Evolutionary conservation across 805 yeast genomes (phyloP).

Genomic region (Kazachstania taianensis): DNA sequence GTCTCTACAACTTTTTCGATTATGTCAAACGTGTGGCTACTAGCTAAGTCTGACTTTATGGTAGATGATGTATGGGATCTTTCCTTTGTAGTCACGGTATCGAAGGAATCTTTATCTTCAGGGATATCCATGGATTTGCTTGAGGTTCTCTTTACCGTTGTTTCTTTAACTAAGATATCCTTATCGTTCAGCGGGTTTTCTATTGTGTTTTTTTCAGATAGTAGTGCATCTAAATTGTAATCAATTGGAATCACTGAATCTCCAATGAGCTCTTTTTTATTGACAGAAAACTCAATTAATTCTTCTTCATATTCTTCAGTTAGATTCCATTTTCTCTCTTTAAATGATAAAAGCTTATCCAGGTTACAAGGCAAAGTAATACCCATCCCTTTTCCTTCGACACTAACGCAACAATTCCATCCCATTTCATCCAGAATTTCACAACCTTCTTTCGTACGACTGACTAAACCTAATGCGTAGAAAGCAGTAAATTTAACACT

Average conservation of each 20-base stretch:
- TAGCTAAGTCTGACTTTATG: not conserved
- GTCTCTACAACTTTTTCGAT: conserved; percentile 26
- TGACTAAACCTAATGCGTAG: conserved; percentile 63
- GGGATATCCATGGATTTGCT: conserved; percentile 1
- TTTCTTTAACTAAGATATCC: not conserved
- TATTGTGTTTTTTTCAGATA: conserved; percentile 16
- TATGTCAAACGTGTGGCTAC: conserved; percentile 4
- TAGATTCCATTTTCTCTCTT: conserved; percentile 14
- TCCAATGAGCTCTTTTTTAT: conserved; percentile 12
- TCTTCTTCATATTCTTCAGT: conserved; percentile 13
- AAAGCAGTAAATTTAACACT: conserved; percentile 69
- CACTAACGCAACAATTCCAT: conserved; percentile 50
- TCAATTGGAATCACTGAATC: conserved; percentile 9
- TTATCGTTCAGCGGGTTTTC: conserved; percentile 19
- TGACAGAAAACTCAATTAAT: conserved; percentile 12
- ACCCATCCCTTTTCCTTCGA: conserved; percentile 35
- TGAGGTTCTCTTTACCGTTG: not conserved
- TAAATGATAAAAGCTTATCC: conserved; percentile 26
- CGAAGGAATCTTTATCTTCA: not conserved
- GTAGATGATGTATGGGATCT: conserved; percentile 4
- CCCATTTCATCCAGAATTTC: conserved; percentile 75
- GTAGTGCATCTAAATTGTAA: conserved; percentile 16
- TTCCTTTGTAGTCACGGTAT: not conserved
- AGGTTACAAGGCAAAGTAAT: conserved; percentile 33
- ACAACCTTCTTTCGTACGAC: conserved; percentile 66